These are phyloP conservation scores for Leishmania aethiopica DNA, from an alignment of 208 protist species.

Conservation along the genomic window DNA sequence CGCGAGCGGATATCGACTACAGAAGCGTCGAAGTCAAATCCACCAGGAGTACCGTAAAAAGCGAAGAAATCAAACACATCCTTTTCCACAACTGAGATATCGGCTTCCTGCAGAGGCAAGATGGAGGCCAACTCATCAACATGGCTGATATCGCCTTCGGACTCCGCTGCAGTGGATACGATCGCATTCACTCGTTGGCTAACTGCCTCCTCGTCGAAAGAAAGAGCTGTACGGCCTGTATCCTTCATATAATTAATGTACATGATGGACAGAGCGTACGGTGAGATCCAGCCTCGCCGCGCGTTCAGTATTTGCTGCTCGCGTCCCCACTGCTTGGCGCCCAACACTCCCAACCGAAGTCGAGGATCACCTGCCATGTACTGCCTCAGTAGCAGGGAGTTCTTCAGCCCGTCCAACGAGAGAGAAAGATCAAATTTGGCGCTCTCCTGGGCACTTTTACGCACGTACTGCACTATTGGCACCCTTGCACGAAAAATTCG, in stretches of 20 bases:
- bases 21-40: constrained; percentile 74
- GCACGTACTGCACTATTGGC: constrained; percentile 58
- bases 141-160: constrained; percentile 7
- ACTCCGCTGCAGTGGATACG: constrained; percentile 8
- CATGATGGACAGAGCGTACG: constrained; percentile 84
- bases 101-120: constrained; percentile 29
- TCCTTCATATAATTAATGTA: constrained; percentile 76
- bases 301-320: constrained; percentile 70
- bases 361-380: constrained; percentile 70
- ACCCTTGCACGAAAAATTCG: constrained; percentile 79
- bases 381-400: constrained; percentile 65
- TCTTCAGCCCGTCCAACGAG: constrained; percentile 67
- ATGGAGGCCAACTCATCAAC: constrained; percentile 36
- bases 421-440: constrained; percentile 82
- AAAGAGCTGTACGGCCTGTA: constrained; percentile 30
- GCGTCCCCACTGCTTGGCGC: constrained; percentile 71
- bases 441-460: constrained; percentile 1
- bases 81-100: constrained; percentile 34
- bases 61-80: constrained; percentile 65
- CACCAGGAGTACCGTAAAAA: constrained; percentile 46
- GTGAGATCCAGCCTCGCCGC: constrained; percentile 79
- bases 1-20: constrained; percentile 75
- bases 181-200: constrained; percentile 19
- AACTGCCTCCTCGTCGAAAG: constrained; percentile 46
- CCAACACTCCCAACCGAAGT: constrained; percentile 55